phyloP scores from a whole-genome alignment of 306 rosid genomes.

The Sphenostylis stenocarpa region DNA sequence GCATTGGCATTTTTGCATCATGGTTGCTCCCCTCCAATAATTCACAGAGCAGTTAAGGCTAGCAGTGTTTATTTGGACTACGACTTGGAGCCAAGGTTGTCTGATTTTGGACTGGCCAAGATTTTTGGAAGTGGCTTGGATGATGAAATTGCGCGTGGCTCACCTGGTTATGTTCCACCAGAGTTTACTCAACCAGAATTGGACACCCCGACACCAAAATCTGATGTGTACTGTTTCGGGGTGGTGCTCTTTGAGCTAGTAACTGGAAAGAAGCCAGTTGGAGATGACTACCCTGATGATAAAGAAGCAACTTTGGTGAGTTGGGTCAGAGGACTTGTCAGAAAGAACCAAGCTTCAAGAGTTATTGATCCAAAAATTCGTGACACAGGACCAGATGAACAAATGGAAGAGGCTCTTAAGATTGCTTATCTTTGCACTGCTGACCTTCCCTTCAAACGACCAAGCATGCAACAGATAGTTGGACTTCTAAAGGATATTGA shows the following conservation, averaged over 20 bases:
- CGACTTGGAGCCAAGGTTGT: constrained; percentile 86
- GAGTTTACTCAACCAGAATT: constrained; percentile 67
- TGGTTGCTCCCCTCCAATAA: constrained; percentile 97
- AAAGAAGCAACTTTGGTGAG: constrained; percentile 76
- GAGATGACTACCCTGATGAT: constrained; percentile 79
- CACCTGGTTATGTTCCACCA: constrained; percentile 86
- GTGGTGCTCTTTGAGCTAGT: constrained; percentile 84
- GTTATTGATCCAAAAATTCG: constrained; percentile 83
- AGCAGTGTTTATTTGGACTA: constrained; percentile 91
- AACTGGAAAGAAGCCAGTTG: constrained; percentile 85
- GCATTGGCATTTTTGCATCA: constrained; percentile 96
- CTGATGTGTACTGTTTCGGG: constrained; percentile 95
- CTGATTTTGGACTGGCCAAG: constrained; percentile 94
- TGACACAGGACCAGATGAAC: constrained; percentile 57
- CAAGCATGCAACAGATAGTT: constrained; percentile 96
- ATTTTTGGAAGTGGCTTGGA: constrained; percentile 80
- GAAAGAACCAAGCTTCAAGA: constrained; percentile 61
- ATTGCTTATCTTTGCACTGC: constrained; percentile 97
- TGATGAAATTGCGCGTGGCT: constrained; percentile 72
- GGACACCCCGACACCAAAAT: constrained; percentile 76
- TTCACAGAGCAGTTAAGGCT: constrained; percentile 88
- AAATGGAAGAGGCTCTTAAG: constrained; percentile 93
- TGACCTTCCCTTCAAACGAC: constrained; percentile 87
- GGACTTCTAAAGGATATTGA: constrained; percentile 96
- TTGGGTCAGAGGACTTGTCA: constrained; percentile 87